These are phyloP conservation scores for Heritiera littoralis DNA, from an alignment of 345 rosid genomes.

Conservation along the genomic window DNA sequence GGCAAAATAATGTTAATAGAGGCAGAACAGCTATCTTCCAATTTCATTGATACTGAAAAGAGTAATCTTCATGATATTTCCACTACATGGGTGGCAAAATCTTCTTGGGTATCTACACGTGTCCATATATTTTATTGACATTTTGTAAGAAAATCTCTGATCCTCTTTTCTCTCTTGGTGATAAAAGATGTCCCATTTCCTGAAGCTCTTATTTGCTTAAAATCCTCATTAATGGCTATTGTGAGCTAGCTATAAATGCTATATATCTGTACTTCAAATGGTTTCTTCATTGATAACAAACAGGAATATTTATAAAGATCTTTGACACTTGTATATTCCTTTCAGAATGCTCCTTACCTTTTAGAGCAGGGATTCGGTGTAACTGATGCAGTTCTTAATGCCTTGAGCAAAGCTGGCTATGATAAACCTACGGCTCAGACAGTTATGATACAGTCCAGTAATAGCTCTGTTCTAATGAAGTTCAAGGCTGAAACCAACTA, in stretches of 20 bases:
- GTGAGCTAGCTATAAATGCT: neutral
- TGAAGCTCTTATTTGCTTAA: slow-evolving; percentile 1
- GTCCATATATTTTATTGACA: neutral
- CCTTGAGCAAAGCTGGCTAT: slow-evolving; percentile 67
- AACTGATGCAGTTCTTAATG: slow-evolving; percentile 53
- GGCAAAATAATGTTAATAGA: neutral
- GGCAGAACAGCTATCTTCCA: neutral
- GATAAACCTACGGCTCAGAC: slow-evolving; percentile 41
- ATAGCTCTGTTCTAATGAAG: slow-evolving; percentile 69
- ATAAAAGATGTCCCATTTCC: neutral
- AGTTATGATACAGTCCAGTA: slow-evolving; percentile 82
- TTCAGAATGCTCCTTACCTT: slow-evolving; percentile 79
- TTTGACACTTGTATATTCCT: slow-evolving; percentile 20
- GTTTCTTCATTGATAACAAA: slow-evolving; percentile 6
- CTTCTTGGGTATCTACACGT: neutral
- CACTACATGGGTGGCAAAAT: neutral
- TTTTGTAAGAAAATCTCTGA: neutral
- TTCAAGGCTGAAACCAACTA: slow-evolving; percentile 51
- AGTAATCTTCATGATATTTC: neutral
- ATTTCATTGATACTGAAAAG: neutral
- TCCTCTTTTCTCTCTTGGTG: neutral
- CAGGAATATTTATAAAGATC: neutral
- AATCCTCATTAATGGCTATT: neutral
- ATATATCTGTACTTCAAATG: neutral
- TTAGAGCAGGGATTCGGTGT: slow-evolving; percentile 53